Base-by-base conservation (phyloP, 495 filamentous ascomycete genomes). In the Podospora anserina region DNA sequence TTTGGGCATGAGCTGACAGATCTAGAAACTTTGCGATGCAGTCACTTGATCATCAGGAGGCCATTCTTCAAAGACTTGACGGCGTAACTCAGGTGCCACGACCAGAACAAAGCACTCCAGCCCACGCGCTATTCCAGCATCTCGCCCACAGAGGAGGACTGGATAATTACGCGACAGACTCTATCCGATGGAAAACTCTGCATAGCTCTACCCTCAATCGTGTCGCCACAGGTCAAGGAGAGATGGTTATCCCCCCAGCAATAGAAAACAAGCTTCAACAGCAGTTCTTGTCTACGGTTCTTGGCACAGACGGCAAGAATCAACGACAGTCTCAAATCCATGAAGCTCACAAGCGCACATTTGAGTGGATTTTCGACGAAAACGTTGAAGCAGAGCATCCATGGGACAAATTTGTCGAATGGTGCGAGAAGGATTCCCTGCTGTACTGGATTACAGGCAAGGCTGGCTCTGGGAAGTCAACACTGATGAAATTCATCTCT, bases 381-480 rank as follows among this genome's bases (percentile, higher is more conserved):
- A 11, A 49, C 9, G 9, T 0, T 6, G 13, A 49, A 11, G 6
- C 7, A 49, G 39, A 1, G 1, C 23, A 23, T 23, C 23, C 39
- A 49, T 61, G 59, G 59, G 16, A 26, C 16, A 32, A 4, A n/a
- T 61, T 61, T 61, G 20, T 18, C 13, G 19, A 28, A 7, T 61
- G 59, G 59, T 18, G 30, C 5, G 59, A 61, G 5, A 1, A 9
- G 5, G 20, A 18, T 5, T 18, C 20, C 11, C 59, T 32, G 26
- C 26, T 61, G 16, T 61, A 34, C 59, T 34, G 59, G 59, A 61
- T 61, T 2, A 34, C 27, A 13, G 59, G 59, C 2, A 61, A 61
- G 11, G 23, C 59, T 2, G 59, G 59, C 4, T 26, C 59, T 18
- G 59, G 59, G 1, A 61, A 34, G 16, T 61, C 27, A 4, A 61